Evolutionary conservation across 805 yeast species (phyloP).

Genomic region (Brettanomyces nanus): DNA sequence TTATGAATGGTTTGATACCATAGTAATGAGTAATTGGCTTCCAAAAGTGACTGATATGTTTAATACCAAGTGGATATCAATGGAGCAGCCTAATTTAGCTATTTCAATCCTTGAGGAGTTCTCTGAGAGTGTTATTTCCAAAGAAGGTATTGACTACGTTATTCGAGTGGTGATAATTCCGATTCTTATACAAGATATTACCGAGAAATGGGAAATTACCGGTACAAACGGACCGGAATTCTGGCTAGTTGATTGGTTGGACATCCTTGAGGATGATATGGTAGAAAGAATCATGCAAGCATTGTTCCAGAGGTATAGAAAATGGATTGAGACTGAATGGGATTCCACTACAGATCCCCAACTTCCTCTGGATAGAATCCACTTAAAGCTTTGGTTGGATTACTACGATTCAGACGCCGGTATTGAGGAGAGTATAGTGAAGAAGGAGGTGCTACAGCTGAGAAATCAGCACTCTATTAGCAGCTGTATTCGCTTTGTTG

Average conservation of each 20-base stretch:
- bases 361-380: slow-evolving; percentile 9
- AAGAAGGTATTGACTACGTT: slow-evolving; percentile 21
- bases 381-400: slow-evolving; percentile 26
- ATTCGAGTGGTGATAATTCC: slow-evolving; percentile 29
- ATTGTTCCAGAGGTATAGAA: slow-evolving; percentile 14
- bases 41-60: slow-evolving; percentile 25
- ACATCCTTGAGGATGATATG: slow-evolving; percentile 10
- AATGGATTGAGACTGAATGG: slow-evolving; percentile 18
- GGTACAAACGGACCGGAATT: slow-evolving; percentile 12
- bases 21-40: slow-evolving; percentile 29
- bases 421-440: slow-evolving; percentile 34
- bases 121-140: slow-evolving; percentile 25
- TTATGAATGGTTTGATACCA: slow-evolving; percentile 23
- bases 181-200: slow-evolving; percentile 26
- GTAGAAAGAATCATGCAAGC: slow-evolving; percentile 9
- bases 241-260: slow-evolving; percentile 5
- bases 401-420: slow-evolving; percentile 13
- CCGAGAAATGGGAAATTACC: slow-evolving; percentile 26
- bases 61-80: slow-evolving; percentile 27
- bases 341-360: slow-evolving; percentile 3
- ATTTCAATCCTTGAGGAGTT: slow-evolving; percentile 30
- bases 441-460: slow-evolving; percentile 42
- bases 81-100: slow-evolving; percentile 30
- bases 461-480: background rate
- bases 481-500: slow-evolving; percentile 3